Percentiles rank a stretch among this genome's conserved stretches.
These are phyloP conservation scores for Gentiana dahurica DNA, from an alignment of 257 asterid genomes.

Conservation along the genomic window DNA sequence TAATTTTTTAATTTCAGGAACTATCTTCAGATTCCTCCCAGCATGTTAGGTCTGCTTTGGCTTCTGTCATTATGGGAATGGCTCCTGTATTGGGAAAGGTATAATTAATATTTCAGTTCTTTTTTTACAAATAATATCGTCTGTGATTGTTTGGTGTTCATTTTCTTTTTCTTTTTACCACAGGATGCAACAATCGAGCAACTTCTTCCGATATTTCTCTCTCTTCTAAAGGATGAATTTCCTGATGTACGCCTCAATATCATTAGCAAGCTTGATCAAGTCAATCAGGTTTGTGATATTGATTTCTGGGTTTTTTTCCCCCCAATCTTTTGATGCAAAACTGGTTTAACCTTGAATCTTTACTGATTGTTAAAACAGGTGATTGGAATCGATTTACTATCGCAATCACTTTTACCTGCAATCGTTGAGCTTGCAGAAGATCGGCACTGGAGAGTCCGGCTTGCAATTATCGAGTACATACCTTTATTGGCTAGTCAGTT, in stretches of 20 bases:
- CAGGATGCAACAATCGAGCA: conserved; percentile 86
- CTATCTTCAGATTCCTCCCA: conserved; percentile 89
- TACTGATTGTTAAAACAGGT: conserved; percentile 31
- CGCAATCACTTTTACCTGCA: conserved; percentile 75
- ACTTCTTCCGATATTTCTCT: conserved; percentile 78
- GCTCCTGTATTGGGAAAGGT: conserved; percentile 93
- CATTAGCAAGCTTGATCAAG: conserved; percentile 87
- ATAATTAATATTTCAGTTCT: neutral
- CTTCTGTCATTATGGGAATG: conserved; percentile 97
- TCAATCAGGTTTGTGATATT: conserved; percentile 54
- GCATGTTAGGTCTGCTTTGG: conserved; percentile 90
- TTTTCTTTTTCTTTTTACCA: conserved; percentile 5
- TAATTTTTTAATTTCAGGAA: conserved; percentile 36
- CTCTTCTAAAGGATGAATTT: conserved; percentile 75
- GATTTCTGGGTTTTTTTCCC: neutral
- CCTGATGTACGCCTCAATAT: conserved; percentile 85
- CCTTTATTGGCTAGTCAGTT: conserved; percentile 76
- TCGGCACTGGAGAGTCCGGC: conserved; percentile 87
- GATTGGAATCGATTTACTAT: conserved; percentile 66
- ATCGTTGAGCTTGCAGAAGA: conserved; percentile 88
- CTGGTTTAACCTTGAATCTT: too few relatives aligned
- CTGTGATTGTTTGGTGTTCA: neutral
- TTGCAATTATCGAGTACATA: conserved; percentile 75
- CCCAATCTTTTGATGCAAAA: too few relatives aligned
- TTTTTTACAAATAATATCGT: neutral